Conservation (phyloP, 225 moss, liverwort and hornwort species). For the Climacium dendroides region DNA sequence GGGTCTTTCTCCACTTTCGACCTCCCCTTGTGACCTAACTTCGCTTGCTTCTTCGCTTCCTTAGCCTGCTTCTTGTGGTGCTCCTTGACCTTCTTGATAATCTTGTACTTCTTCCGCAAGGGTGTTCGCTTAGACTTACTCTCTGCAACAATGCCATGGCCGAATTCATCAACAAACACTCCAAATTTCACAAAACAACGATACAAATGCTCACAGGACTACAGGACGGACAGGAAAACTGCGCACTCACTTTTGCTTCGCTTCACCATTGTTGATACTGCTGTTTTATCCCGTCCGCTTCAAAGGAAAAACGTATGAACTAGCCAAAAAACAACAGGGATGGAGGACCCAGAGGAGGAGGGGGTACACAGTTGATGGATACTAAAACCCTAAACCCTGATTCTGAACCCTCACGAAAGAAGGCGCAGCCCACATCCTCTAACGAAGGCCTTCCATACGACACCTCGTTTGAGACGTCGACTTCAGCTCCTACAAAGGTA, state of each 20-base stretch:
- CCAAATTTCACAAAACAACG: neutral
- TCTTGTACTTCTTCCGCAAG: conserved; percentile 90
- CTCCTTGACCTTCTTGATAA: conserved; percentile 96
- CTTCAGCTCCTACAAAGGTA: neutral
- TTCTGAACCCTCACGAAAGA: neutral
- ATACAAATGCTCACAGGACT: neutral
- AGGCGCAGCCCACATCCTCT: neutral
- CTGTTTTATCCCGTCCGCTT: neutral
- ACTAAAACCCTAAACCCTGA: conserved; percentile 26
- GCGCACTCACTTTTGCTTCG: conserved; percentile 79
- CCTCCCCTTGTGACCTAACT: conserved; percentile 43
- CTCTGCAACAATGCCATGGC: conserved; percentile 36
- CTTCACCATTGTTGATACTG: conserved; percentile 65
- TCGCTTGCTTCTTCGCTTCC: conserved; percentile 60
- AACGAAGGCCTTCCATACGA: neutral
- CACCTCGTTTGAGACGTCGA: neutral
- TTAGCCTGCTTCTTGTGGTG: conserved; percentile 97
- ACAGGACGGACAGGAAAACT: neutral
- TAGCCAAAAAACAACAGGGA: neutral
- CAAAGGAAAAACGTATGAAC: neutral
- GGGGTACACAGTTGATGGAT: neutral
- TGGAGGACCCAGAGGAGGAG: neutral
- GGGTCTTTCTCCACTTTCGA: conserved; percentile 83
- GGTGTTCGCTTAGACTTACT: conserved; percentile 87
- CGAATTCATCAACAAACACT: neutral